Conservation (phyloP, 768 basidiomycete genomes). For the Naganishia friedmannii region DNA sequence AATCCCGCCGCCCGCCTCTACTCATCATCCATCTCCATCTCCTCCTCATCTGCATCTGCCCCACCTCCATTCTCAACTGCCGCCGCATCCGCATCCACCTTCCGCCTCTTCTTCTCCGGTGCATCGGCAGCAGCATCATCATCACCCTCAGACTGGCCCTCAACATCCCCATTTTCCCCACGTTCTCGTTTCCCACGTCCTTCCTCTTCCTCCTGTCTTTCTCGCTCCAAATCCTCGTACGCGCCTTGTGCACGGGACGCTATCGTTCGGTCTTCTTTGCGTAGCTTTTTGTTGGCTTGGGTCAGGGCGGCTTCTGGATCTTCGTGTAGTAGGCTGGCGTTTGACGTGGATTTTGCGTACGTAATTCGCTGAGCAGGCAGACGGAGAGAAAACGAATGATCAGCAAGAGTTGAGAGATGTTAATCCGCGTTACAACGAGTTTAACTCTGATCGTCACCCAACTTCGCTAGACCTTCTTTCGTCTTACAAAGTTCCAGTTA, state of each 20-base stretch:
- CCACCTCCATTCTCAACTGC: slow-evolving; percentile 43
- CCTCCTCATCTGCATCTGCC: slow-evolving; percentile 61
- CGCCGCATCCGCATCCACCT: slow-evolving; percentile 53
- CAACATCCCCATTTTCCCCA: slow-evolving; percentile 57
- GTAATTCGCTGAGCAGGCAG: slow-evolving; percentile 67
- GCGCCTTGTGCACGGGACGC: slow-evolving; percentile 54
- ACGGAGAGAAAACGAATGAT: not conserved
- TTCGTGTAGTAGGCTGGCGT: slow-evolving; percentile 73
- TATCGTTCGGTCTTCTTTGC: slow-evolving; percentile 47
- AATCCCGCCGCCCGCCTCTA: slow-evolving; percentile 32
- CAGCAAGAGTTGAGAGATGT: slow-evolving; percentile 23
- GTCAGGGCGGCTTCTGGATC: slow-evolving; percentile 60
- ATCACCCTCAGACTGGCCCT: slow-evolving; percentile 61
- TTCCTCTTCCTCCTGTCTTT: slow-evolving; percentile 61
- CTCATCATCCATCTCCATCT: slow-evolving; percentile 94
- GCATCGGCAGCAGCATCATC: slow-evolving; percentile 55
- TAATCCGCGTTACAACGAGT: too few relatives aligned
- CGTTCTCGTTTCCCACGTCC: slow-evolving; percentile 55
- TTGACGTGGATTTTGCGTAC: slow-evolving; percentile 85
- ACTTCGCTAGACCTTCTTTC: too few relatives aligned
- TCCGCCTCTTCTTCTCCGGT: slow-evolving; percentile 67
- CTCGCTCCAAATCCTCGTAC: slow-evolving; percentile 55
- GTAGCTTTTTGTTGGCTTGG: slow-evolving; percentile 32
- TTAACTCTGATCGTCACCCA: too few relatives aligned
- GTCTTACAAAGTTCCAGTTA: too few relatives aligned